Evolutionary conservation across 352 stramenopile species (phyloP).

Genomic region (Pythium brassicae): DNA sequence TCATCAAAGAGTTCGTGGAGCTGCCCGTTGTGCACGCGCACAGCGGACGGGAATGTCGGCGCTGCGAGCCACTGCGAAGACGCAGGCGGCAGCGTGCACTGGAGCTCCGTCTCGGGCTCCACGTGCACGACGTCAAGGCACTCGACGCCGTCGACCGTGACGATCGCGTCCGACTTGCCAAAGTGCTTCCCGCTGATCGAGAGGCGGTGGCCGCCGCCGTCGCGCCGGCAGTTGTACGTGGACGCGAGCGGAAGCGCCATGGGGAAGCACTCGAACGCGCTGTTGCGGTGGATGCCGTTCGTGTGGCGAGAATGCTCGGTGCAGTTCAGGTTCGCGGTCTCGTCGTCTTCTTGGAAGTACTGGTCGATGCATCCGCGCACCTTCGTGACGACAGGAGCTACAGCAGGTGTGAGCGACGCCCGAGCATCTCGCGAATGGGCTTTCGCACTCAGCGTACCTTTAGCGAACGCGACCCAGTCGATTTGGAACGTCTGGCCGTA

Average conservation of each 20-base stretch:
- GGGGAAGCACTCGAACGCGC: conserved; percentile 29
- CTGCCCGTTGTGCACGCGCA: conserved; percentile 61
- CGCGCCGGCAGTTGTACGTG: conserved; percentile 69
- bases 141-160: conserved; percentile 64
- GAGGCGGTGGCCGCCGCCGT: conserved; percentile 51
- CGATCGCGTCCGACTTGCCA: conserved; percentile 51
- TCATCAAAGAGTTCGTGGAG: conserved; percentile 59
- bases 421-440: neutral
- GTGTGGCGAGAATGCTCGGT: conserved; percentile 29
- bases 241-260: conserved; percentile 51
- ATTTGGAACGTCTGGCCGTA: conserved; percentile 59
- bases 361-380: conserved; percentile 78
- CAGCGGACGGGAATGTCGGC: conserved; percentile 40
- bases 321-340: conserved; percentile 36
- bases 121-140: conserved; percentile 64
- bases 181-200: conserved; percentile 73
- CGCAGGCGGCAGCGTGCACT: conserved; percentile 70
- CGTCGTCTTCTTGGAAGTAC: conserved; percentile 35
- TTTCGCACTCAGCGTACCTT: conserved; percentile 28
- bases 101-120: conserved; percentile 52
- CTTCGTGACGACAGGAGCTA: conserved; percentile 62
- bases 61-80: conserved; percentile 19
- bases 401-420: neutral
- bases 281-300: conserved; percentile 44
- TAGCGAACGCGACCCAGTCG: conserved; percentile 67